These are phyloP conservation scores for Penicillium janthinellum DNA, from an alignment of 2,329 filamentous ascomycete species.

Conservation along the genomic window DNA sequence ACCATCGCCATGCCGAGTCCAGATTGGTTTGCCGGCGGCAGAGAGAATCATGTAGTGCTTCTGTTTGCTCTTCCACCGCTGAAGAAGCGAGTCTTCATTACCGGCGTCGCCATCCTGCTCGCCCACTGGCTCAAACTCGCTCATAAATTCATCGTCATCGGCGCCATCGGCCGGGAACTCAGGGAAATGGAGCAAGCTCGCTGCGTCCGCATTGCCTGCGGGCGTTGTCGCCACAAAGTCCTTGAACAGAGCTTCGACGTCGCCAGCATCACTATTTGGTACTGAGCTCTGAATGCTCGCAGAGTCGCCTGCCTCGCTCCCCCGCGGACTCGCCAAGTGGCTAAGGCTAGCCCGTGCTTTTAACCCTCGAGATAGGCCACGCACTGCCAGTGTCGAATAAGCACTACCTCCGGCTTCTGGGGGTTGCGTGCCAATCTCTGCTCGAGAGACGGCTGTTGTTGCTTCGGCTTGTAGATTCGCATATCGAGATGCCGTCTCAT, in stretches of 20 bases:
- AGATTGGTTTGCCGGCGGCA: slow-evolving; percentile 94
- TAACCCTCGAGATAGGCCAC: slow-evolving; percentile 32
- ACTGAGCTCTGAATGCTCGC: slow-evolving; percentile 54
- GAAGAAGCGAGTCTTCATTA: slow-evolving; percentile 62
- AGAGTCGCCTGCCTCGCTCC: slow-evolving; percentile 54
- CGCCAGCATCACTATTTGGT: slow-evolving; percentile 62
- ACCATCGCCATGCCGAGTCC: slow-evolving; percentile 90
- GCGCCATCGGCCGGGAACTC: slow-evolving; percentile 51
- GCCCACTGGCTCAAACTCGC: slow-evolving; percentile 75
- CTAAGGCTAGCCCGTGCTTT: slow-evolving; percentile 41
- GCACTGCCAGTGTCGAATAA: slow-evolving; percentile 55
- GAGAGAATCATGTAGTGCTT: slow-evolving; percentile 98
- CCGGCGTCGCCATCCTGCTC: slow-evolving; percentile 56
- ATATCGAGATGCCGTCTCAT: slow-evolving; percentile 34
- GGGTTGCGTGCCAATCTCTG: slow-evolving; percentile 76
- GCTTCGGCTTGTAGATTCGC: slow-evolving; percentile 60
- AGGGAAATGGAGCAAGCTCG: slow-evolving; percentile 36
- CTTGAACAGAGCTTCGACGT: slow-evolving; percentile 79
- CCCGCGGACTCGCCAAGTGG: slow-evolving; percentile 48
- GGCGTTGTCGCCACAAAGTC: slow-evolving; percentile 60
- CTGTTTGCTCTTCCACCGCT: slow-evolving; percentile 83
- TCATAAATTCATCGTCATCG: slow-evolving; percentile 65
- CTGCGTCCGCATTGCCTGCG: slow-evolving; percentile 43
- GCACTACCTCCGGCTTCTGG: slow-evolving; percentile 70
- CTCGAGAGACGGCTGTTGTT: slow-evolving; percentile 80